A percentile compares a stretch with the other conserved stretches of the same genome.
Conservation (phyloP, 345 rosid genomes). For the Draba incana region DNA sequence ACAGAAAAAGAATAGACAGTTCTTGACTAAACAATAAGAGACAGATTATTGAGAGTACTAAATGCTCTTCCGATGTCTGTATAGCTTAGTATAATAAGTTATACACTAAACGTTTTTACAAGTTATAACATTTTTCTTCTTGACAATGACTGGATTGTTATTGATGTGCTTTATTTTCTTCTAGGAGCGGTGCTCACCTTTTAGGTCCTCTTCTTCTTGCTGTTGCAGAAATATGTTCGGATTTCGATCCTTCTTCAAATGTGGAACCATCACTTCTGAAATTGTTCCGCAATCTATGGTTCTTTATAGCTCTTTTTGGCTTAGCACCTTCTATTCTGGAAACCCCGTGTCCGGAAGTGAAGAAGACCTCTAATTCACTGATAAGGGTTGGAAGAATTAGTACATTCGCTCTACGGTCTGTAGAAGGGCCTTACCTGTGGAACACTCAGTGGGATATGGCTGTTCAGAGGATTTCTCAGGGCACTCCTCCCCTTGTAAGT, state of each 20-base stretch:
- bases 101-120: not conserved
- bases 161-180: constrained; percentile 29
- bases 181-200: constrained; percentile 91
- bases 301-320: constrained; percentile 92
- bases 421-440: constrained; percentile 94
- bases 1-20: not conserved
- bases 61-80: not conserved
- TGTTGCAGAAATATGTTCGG: constrained; percentile 91
- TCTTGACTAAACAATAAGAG: not conserved
- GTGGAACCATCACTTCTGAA: constrained; percentile 85
- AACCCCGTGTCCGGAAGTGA: constrained; percentile 48
- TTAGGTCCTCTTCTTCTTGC: constrained; percentile 92
- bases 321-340: constrained; percentile 80
- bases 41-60: constrained; percentile 3
- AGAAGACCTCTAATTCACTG: constrained; percentile 63
- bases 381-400: constrained; percentile 70
- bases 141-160: not conserved
- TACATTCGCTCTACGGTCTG: constrained; percentile 71
- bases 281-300: constrained; percentile 92
- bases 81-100: constrained; percentile 4
- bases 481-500: constrained; percentile 98
- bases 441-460: constrained; percentile 73
- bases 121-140: not conserved
- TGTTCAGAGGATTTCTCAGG: constrained; percentile 83
- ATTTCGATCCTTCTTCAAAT: constrained; percentile 70